Conservation (phyloP, 129 eudicot species). For the Tagetes patula region DNA sequence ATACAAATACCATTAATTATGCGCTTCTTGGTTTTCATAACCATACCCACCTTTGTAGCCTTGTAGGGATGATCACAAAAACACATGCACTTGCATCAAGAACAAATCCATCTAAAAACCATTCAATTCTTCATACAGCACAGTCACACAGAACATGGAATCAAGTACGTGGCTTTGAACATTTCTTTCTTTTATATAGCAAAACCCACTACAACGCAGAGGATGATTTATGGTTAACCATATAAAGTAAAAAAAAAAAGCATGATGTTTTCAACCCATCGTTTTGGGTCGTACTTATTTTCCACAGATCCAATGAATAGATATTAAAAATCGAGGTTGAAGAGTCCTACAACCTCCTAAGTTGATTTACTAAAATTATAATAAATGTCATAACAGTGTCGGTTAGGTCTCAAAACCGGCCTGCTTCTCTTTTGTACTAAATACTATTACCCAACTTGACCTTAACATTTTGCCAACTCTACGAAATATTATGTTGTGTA, state of each 20-base stretch:
- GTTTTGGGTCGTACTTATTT: not conserved
- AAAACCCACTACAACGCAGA: not conserved
- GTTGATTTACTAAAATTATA: too few species aligned
- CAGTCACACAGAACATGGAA: not conserved
- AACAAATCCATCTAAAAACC: not conserved
- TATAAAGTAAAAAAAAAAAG: not conserved
- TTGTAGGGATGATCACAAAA: not conserved
- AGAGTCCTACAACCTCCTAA: too few species aligned
- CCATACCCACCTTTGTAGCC: not conserved
- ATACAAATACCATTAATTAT: not conserved
- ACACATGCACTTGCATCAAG: not conserved
- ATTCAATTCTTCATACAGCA: not conserved
- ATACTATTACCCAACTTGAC: not conserved
- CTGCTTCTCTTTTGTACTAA: not conserved
- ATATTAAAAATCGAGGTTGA: not conserved
- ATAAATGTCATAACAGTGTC: too few species aligned
- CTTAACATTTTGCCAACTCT: not conserved
- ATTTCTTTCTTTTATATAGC: not conserved
- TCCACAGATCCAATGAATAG: not conserved
- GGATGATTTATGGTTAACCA: not conserved
- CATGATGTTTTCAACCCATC: not conserved
- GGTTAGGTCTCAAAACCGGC: too few species aligned
- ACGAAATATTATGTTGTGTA: not conserved
- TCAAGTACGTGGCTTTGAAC: not conserved
- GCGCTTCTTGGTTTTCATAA: not conserved